Conservation (phyloP, 2,329 filamentous ascomycete species). For the Colletotrichum agaves region DNA sequence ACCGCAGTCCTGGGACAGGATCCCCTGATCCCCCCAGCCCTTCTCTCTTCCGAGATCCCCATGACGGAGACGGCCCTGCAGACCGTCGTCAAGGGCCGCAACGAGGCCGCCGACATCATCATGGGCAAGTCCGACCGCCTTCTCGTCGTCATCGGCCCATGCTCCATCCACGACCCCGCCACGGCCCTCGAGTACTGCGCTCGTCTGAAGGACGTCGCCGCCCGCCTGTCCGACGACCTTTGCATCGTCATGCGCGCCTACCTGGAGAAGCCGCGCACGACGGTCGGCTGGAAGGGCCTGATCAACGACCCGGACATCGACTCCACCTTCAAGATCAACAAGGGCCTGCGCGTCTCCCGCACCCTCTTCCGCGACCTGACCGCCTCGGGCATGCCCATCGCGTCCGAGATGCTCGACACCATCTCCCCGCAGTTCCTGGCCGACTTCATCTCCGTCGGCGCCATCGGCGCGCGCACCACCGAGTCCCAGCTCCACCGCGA, state of each 20-base stretch:
- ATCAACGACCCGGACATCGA: constrained; percentile 99
- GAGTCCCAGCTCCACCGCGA: constrained; percentile 97
- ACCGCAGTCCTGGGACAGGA: constrained; percentile 88
- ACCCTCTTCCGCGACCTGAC: constrained; percentile 95
- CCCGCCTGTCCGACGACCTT: constrained; percentile 84
- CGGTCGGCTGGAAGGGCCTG: constrained; percentile 98
- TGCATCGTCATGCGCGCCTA: constrained; percentile 98
- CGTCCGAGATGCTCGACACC: constrained; percentile 98
- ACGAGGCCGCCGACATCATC: constrained; percentile 77
- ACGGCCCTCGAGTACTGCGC: constrained; percentile 89
- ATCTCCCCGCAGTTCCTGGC: constrained; percentile 98
- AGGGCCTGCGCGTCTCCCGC: constrained; percentile 90
- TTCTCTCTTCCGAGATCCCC: constrained; percentile 88
- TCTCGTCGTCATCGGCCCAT: constrained; percentile 93
- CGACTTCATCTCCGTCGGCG: constrained; percentile 93
- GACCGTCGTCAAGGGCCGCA: constrained; percentile 77
- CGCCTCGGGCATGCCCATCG: constrained; percentile 88
- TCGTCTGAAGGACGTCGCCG: constrained; percentile 79
- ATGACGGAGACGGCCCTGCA: constrained; percentile 70
- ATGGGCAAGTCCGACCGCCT: constrained; percentile 85
- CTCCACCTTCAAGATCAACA: constrained; percentile 98
- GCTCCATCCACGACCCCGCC: constrained; percentile 94
- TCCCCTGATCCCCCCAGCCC: constrained; percentile 87
- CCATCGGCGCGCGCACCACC: constrained; percentile 94
- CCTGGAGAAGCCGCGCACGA: constrained; percentile 98